Conservation (phyloP, 2,329 filamentous ascomycete genomes). For the Trichoderma brevicompactum region DNA sequence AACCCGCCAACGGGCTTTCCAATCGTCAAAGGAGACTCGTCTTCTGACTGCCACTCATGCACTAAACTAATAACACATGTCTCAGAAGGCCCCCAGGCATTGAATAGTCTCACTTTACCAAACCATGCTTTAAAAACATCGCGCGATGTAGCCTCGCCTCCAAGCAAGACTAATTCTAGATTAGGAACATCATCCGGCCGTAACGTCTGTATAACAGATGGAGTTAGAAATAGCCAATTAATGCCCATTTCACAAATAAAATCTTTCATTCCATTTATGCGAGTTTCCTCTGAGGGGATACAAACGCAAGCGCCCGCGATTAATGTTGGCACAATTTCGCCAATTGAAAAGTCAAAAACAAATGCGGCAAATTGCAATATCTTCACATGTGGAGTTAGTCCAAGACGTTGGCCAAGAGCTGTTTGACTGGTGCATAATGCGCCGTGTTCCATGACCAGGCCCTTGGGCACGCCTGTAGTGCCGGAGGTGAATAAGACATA, state of each 20-base stretch:
- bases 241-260: neutral
- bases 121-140: constrained; percentile 26
- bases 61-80: neutral
- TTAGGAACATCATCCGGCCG: neutral
- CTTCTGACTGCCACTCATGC: neutral
- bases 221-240: constrained; percentile 25
- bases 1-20: constrained; percentile 21
- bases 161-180: neutral
- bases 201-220: constrained; percentile 26
- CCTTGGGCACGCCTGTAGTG: neutral
- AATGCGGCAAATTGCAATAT: neutral
- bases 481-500: constrained; percentile 9
- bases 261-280: neutral
- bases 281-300: neutral
- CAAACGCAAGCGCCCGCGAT: neutral
- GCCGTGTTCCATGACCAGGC: neutral
- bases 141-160: constrained; percentile 6
- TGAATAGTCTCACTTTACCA: neutral
- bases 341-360: neutral
- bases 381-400: neutral
- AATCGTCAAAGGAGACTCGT: constrained; percentile 16
- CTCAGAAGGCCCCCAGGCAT: constrained; percentile 31
- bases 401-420: neutral
- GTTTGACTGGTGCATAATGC: neutral
- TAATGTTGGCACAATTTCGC: neutral